Evolutionary conservation across 2,329 filamentous ascomycete genomes (phyloP), one percentile per base, ranked within the genome.

Genomic region (Karstenula rhodostoma): DNA sequence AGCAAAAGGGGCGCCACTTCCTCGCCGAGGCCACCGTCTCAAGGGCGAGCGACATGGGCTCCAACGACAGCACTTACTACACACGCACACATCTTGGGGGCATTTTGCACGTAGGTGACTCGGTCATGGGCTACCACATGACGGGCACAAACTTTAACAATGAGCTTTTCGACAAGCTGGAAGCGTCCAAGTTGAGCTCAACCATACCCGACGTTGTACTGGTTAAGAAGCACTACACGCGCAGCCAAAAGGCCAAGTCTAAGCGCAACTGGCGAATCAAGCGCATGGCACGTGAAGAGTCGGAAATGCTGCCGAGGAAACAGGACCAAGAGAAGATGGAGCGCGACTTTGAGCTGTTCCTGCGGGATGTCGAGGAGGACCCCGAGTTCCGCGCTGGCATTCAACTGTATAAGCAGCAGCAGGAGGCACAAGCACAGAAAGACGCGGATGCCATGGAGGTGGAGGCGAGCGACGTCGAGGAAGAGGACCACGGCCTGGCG

Each of bases 361-460:
- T 99, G 83, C 90, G 91, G 48, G 95, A 99, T 78, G 92, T 99
- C 12, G 96, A 99, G 80, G 94, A 98, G 76, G 95, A 99, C 77
- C 86, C 91, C 55, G 95, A 99, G 73, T 84, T 97, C 67, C 86
- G 95, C 57, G 86, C 89, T 46, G 93, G 93, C 1, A 82, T 99
- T 75, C 91, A 92, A 48, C 78, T 99, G 71, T 99, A 97, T 82
- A 97, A 94, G 75, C 80, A 84, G 82, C 85, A 84, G 62, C 77
- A 81, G 40, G 25, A 44, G 17, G 35, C 43, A 71, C 81, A 81
- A 73, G 37, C 46, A 71, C 81, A 81, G 73, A 84, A 87, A 67
- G 85, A 87, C 35, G 77, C 75, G 1, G 88, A 90, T 60, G 87
- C 86, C 71, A 91, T 90, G 86, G 90, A 88, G 71, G 82, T 89